phyloP scores from a whole-genome alignment of 2,329 filamentous ascomycete species.

The Fusarium graminum region DNA sequence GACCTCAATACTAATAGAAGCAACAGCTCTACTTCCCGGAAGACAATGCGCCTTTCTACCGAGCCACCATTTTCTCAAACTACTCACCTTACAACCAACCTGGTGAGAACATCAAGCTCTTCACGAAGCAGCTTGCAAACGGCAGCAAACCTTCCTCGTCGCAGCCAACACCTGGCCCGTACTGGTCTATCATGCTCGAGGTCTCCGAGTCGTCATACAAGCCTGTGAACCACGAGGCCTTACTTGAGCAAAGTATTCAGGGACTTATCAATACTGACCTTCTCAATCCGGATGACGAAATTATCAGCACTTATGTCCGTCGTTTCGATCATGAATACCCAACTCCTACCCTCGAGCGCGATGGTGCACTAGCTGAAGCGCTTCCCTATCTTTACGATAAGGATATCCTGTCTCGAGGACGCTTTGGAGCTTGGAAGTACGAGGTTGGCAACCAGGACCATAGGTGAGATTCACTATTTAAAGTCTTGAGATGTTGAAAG shows the following conservation, averaged over 20 bases:
- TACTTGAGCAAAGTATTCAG: constrained; percentile 92
- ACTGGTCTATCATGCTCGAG: constrained; percentile 99
- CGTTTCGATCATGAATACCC: constrained; percentile 99
- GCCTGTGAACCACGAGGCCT: constrained; percentile 86
- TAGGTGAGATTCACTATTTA: background rate
- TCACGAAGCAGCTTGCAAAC: constrained; percentile 86
- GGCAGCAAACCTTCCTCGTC: constrained; percentile 82
- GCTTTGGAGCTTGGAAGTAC: constrained; percentile 98
- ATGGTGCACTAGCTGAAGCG: constrained; percentile 91
- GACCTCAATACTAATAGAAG: too few relatives aligned
- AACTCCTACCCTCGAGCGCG: constrained; percentile 93
- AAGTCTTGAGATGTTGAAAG: background rate
- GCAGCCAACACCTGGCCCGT: constrained; percentile 86
- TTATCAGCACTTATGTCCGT: constrained; percentile 98
- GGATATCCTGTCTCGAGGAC: constrained; percentile 94
- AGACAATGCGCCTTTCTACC: constrained; percentile 98
- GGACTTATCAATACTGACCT: constrained; percentile 98
- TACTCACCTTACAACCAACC: constrained; percentile 99
- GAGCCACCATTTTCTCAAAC: constrained; percentile 99
- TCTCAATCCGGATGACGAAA: constrained; percentile 90
- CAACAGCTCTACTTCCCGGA: constrained; percentile 90
- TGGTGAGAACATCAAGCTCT: constrained; percentile 81
- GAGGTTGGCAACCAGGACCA: constrained; percentile 95
- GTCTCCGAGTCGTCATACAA: constrained; percentile 97
- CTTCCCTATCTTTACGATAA: constrained; percentile 91